phyloP scores from a whole-genome alignment of 495 filamentous ascomycete genomes.

The Aspergillus indologenus region DNA sequence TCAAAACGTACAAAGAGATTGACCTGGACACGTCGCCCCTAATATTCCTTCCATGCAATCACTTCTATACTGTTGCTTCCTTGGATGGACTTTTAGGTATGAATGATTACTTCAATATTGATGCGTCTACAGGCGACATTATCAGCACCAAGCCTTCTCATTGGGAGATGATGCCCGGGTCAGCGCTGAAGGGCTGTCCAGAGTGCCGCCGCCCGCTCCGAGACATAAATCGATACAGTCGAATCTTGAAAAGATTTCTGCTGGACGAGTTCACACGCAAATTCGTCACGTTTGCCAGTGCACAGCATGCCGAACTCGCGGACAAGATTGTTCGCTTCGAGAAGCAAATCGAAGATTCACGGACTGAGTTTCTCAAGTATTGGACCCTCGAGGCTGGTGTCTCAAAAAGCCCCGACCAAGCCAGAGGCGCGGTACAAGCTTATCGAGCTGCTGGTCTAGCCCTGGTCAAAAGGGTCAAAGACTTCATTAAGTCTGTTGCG shows the following conservation, averaged over 20 bases:
- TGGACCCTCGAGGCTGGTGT: background rate
- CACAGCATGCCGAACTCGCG: background rate
- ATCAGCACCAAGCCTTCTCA: constrained; percentile 2
- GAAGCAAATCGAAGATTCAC: background rate
- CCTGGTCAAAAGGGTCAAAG: background rate
- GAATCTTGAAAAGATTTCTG: constrained; percentile 10
- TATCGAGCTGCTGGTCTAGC: background rate
- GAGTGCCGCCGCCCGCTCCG: constrained; percentile 16
- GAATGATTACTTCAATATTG: constrained; percentile 44
- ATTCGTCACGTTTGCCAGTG: constrained; percentile 10
- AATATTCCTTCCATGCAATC: constrained; percentile 58
- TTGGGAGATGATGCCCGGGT: background rate
- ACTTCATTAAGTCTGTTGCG: constrained; percentile 7
- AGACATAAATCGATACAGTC: constrained; percentile 17
- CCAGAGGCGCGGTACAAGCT: background rate
- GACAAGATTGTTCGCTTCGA: background rate
- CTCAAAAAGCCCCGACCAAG: background rate
- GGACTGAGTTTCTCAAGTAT: background rate
- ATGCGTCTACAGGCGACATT: background rate
- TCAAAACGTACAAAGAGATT: constrained; percentile 47
- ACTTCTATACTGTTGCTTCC: constrained; percentile 54
- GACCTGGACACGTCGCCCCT: constrained; percentile 52
- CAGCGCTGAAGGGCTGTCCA: constrained; percentile 9
- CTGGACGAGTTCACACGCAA: constrained; percentile 18
- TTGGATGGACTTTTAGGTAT: constrained; percentile 63